A percentile compares a stretch with the other conserved stretches of the same genome.
Conservation (phyloP, 257 asterid genomes). For the Ophiorrhiza pumila region DNA sequence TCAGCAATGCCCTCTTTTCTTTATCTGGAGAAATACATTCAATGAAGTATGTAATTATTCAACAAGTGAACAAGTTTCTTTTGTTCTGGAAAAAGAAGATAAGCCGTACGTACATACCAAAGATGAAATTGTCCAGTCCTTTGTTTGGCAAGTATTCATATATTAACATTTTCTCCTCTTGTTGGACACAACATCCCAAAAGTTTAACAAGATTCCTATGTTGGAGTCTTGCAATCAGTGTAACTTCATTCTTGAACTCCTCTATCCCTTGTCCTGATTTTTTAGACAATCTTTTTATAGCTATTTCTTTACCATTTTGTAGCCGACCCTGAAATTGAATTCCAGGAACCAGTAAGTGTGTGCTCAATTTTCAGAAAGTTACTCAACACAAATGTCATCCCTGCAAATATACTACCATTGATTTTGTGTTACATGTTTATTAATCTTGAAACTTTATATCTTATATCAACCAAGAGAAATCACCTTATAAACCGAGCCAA, state of each 20-base stretch:
- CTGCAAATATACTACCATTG: background rate
- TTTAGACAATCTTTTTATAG: conserved; percentile 30
- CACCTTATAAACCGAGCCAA: conserved; percentile 32
- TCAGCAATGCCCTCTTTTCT: conserved; percentile 18
- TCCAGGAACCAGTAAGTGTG: background rate
- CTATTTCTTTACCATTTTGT: conserved; percentile 24
- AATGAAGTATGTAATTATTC: no score
- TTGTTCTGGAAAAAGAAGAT: background rate
- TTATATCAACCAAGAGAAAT: background rate
- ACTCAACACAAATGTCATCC: background rate
- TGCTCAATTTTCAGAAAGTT: background rate
- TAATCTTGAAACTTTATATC: no score
- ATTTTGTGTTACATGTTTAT: background rate
- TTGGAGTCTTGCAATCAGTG: conserved; percentile 30
- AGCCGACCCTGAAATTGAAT: conserved; percentile 23
- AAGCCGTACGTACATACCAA: conserved; percentile 19
- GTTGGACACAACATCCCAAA: conserved; percentile 29
- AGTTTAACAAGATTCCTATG: conserved; percentile 38
- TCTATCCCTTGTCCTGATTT: conserved; percentile 26
- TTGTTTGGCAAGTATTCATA: conserved; percentile 36
- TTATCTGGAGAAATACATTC: conserved; percentile 15
- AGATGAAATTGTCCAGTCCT: conserved; percentile 33
- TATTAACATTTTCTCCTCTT: conserved; percentile 31
- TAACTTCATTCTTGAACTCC: conserved; percentile 36
- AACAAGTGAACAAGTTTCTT: background rate